Evolutionary conservation across 495 filamentous ascomycete species (phyloP).

Genomic region (Cercophora samala): DNA sequence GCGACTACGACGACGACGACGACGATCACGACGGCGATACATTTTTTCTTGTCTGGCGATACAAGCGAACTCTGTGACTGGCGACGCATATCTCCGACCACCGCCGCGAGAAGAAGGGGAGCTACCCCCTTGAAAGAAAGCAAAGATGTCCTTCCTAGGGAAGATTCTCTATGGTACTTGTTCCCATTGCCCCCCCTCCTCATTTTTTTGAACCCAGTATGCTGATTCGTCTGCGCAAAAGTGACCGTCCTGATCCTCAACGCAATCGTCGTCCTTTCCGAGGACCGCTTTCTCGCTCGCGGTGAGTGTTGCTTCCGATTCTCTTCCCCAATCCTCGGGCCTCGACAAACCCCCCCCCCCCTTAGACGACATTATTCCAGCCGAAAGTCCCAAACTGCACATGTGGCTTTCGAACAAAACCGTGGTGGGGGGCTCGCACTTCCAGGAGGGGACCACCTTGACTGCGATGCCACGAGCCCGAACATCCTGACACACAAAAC

Average conservation of each 20-base stretch:
- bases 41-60: neutral
- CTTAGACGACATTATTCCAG: no score
- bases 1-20: neutral
- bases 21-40: neutral
- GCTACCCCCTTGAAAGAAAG: neutral
- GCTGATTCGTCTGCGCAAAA: constrained; percentile 27
- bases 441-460: no score
- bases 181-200: neutral
- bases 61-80: neutral
- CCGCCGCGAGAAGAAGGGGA: neutral
- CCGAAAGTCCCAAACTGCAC: no score
- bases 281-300: constrained; percentile 95
- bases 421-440: no score
- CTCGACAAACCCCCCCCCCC: neutral
- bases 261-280: constrained; percentile 89
- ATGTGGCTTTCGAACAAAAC: no score
- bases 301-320: constrained; percentile 54
- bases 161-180: constrained; percentile 19
- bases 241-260: constrained; percentile 85
- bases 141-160: constrained; percentile 20
- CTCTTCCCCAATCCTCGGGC: neutral
- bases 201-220: no score
- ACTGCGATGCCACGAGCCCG: no score
- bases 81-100: neutral
- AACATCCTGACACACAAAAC: no score